Evolutionary conservation across 208 protist genomes (phyloP).

Genomic region (Trypanosoma conorhini): DNA sequence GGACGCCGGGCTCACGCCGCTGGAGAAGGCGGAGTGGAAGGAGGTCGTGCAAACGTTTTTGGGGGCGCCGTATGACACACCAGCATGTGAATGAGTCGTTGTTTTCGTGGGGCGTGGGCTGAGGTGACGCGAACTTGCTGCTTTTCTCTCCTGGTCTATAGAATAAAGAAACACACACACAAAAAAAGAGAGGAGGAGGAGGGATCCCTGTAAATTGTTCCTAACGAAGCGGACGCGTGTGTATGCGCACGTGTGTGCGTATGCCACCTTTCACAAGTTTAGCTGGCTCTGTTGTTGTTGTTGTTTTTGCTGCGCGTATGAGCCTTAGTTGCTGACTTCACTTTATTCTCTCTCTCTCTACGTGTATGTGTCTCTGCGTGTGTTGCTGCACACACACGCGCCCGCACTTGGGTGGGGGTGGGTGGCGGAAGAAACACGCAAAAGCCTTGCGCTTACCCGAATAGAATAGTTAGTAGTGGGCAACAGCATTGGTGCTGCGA

Average conservation of each 20-base stretch:
- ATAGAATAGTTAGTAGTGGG: neutral
- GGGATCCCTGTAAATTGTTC: too few relatives aligned
- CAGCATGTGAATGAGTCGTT: constrained; percentile 19
- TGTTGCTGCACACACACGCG: neutral
- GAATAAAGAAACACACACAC: too few relatives aligned
- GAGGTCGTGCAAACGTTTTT: constrained; percentile 46
- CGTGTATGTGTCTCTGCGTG: neutral
- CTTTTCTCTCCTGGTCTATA: too few relatives aligned
- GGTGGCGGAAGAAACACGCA: neutral
- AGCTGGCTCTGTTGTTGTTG: neutral
- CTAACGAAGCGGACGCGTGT: neutral
- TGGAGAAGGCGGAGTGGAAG: constrained; percentile 58
- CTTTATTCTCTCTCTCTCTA: neutral
- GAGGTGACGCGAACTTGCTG: neutral
- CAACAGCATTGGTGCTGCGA: neutral
- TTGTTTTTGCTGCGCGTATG: too few relatives aligned
- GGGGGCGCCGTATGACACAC: constrained; percentile 55
- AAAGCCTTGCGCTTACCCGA: neutral
- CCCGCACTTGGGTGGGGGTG: neutral
- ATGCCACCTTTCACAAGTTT: neutral
- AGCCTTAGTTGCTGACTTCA: neutral
- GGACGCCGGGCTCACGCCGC: constrained; percentile 36
- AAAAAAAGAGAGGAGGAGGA: too few relatives aligned
- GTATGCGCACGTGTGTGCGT: neutral
- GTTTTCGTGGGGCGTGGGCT: constrained; percentile 5